Evolutionary conservation across 148 eudicot genomes (phyloP), one percentile per base, ranked within the genome.

Genomic region (Heliosperma pusillum): DNA sequence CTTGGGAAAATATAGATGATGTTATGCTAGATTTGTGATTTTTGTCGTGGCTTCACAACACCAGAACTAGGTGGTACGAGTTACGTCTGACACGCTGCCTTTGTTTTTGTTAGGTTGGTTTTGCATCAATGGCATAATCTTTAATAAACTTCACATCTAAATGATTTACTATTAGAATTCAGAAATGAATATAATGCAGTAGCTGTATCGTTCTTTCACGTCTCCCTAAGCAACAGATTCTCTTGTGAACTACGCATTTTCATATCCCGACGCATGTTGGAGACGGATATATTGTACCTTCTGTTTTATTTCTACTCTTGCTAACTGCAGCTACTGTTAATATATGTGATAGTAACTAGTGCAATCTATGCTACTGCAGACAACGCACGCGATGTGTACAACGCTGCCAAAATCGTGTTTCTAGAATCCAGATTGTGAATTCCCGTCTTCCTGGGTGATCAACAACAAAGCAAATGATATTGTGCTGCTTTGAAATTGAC

Each of bases 371-470:
- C 11, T 53, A 77, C 11, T 84, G 85, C 97, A 95, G 99, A 83
- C 78, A 92, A 95, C 80, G 97, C 99, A 12, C 75, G 86, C 44
- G 62, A 74, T 0, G 87, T 88, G 62, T 92, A 90, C 85, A 81
- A 73, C n/a, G 83, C 83, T 69, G 88, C 96, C 67, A 95, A 76
- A 78, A 85, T 86, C 20, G 20, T 95, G 57, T 87, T 80, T 79
- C 74, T 82, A 45, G 83, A 87, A 68, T 91, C 95, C 4, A 82
- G 70, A 57, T 50, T 78, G 56, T 81, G 69, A 81, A 10, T 2
- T 7, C 15, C 33, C 22, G 16, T 30, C 66, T 36, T 27, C 24
- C 3, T 8, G 25, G 12, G 53, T 44, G n/a, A 45, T 24, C 7
- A 20, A 22, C 30, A 52, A 27, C 74, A 11, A 10, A 4, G 12